These are phyloP conservation scores for Hyphodiscus hymeniophilus DNA, from an alignment of 495 filamentous ascomycete genomes.

Conservation along the genomic window DNA sequence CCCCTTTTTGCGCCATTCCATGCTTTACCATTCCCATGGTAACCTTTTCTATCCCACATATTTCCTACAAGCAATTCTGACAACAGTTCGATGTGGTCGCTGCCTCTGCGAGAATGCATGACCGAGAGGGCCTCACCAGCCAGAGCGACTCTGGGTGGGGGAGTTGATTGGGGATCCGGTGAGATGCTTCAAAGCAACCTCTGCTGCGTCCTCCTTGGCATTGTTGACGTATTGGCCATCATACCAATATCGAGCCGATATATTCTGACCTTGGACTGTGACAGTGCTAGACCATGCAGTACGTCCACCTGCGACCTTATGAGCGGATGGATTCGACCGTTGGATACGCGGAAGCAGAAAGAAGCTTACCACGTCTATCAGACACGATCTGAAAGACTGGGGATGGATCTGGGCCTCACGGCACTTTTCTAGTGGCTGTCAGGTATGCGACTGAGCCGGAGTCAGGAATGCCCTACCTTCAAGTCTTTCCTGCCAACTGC, in stretches of 20 bases:
- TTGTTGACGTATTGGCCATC: slow-evolving; percentile 80
- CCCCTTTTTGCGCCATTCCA: slow-evolving; percentile 22
- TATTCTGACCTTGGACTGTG: slow-evolving; percentile 42
- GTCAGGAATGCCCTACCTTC: slow-evolving; percentile 31
- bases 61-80: slow-evolving; percentile 20
- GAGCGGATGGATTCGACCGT: slow-evolving; percentile 12
- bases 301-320: slow-evolving; percentile 57
- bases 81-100: slow-evolving; percentile 1
- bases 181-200: slow-evolving; percentile 54
- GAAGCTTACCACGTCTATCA: slow-evolving; percentile 63
- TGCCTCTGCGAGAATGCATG: background rate
- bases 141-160: slow-evolving; percentile 21
- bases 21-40: slow-evolving; percentile 21
- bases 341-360: background rate
- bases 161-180: slow-evolving; percentile 21
- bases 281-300: slow-evolving; percentile 85
- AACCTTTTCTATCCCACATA: slow-evolving; percentile 17
- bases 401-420: slow-evolving; percentile 39
- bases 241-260: slow-evolving; percentile 80
- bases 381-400: slow-evolving; percentile 67
- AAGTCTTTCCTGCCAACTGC: slow-evolving; percentile 44
- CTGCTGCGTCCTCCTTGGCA: slow-evolving; percentile 85
- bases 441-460: slow-evolving; percentile 7
- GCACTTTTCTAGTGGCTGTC: slow-evolving; percentile 49
- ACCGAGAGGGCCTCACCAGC: slow-evolving; percentile 10